phyloP scores from a whole-genome alignment of 2,329 filamentous ascomycete species.

The Neonectria coccinea region DNA sequence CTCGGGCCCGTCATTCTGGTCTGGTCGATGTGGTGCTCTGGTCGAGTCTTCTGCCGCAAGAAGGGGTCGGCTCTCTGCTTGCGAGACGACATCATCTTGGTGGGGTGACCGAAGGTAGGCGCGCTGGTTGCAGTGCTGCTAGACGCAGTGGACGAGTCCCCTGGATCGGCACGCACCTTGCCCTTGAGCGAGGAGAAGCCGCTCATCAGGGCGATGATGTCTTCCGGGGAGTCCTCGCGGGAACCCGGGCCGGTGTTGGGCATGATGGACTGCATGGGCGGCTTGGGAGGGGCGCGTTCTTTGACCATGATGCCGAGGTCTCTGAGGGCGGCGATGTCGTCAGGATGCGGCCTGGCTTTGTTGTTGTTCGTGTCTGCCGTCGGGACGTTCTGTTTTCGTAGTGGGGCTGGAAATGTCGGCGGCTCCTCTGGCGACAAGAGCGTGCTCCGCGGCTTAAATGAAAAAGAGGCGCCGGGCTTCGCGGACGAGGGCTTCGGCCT shows the following conservation, averaged over 20 bases:
- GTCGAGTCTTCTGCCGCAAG: slow-evolving; percentile 65
- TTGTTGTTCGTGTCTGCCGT: slow-evolving; percentile 12
- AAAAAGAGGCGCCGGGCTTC: slow-evolving; percentile 37
- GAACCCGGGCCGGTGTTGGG: slow-evolving; percentile 45
- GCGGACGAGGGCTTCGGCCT: slow-evolving; percentile 19
- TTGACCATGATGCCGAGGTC: slow-evolving; percentile 56
- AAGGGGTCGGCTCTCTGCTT: slow-evolving; percentile 69
- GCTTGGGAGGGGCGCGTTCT: slow-evolving; percentile 60
- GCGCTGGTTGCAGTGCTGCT: slow-evolving; percentile 32
- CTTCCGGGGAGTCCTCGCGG: slow-evolving; percentile 48
- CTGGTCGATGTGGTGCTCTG: slow-evolving; percentile 66
- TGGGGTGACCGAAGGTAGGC: slow-evolving; percentile 54
- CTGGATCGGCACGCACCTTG: slow-evolving; percentile 33
- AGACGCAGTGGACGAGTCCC: slow-evolving; percentile 28
- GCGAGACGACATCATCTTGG: slow-evolving; percentile 61
- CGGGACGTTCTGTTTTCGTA: slow-evolving; percentile 12
- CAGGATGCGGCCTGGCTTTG: slow-evolving; percentile 21
- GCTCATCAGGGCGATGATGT: slow-evolving; percentile 50
- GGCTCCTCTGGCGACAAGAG: slow-evolving; percentile 34
- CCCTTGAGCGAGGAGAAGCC: slow-evolving; percentile 46
- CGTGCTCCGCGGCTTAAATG: slow-evolving; percentile 39
- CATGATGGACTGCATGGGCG: slow-evolving; percentile 54
- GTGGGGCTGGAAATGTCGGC: slow-evolving; percentile 8
- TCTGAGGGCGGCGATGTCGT: slow-evolving; percentile 32
- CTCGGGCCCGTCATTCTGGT: slow-evolving; percentile 61